Conservation (phyloP, 352 stramenopile genomes). For the Peronospora destructor region DNA sequence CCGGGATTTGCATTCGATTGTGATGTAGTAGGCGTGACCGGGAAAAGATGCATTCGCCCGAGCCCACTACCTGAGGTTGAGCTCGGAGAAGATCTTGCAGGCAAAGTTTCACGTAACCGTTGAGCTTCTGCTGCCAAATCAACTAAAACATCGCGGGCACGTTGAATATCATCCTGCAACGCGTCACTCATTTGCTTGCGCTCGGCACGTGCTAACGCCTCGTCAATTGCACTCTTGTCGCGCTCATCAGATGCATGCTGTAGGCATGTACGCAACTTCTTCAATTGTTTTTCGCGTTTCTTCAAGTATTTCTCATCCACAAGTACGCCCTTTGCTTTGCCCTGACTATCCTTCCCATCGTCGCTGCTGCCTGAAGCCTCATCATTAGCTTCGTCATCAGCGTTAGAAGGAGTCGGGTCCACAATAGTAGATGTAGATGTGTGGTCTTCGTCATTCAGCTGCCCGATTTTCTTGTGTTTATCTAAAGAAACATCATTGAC, state of each 20-base stretch:
- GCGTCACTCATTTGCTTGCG: slow-evolving; percentile 75
- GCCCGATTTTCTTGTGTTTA: slow-evolving; percentile 1
- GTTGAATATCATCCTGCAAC: slow-evolving; percentile 45
- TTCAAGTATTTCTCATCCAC: slow-evolving; percentile 73
- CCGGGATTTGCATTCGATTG: slow-evolving; percentile 3
- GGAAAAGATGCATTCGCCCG: slow-evolving; percentile 28
- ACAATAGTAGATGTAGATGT: not conserved
- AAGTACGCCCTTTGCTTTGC: slow-evolving; percentile 39
- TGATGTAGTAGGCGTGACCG: slow-evolving; percentile 17
- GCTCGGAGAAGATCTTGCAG: slow-evolving; percentile 8
- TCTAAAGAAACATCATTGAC: not conserved
- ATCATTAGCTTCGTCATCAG: slow-evolving; percentile 26
- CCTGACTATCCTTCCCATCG: slow-evolving; percentile 29
- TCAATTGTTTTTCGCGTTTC: slow-evolving; percentile 68
- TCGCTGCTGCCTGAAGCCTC: slow-evolving; percentile 30
- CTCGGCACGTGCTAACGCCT: slow-evolving; percentile 57
- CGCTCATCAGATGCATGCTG: slow-evolving; percentile 39
- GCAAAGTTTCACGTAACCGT: slow-evolving; percentile 13
- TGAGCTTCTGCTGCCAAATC: slow-evolving; percentile 27
- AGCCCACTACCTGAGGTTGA: slow-evolving; percentile 3
- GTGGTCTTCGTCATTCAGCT: slow-evolving; percentile 4
- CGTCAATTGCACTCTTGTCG: slow-evolving; percentile 44
- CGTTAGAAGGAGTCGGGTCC: not conserved
- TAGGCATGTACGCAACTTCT: slow-evolving; percentile 48
- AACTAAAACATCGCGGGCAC: slow-evolving; percentile 38